Evolutionary conservation across 345 rosid species (phyloP), one percentile per base, ranked within the genome.

Genomic region (Camelina sativa): DNA sequence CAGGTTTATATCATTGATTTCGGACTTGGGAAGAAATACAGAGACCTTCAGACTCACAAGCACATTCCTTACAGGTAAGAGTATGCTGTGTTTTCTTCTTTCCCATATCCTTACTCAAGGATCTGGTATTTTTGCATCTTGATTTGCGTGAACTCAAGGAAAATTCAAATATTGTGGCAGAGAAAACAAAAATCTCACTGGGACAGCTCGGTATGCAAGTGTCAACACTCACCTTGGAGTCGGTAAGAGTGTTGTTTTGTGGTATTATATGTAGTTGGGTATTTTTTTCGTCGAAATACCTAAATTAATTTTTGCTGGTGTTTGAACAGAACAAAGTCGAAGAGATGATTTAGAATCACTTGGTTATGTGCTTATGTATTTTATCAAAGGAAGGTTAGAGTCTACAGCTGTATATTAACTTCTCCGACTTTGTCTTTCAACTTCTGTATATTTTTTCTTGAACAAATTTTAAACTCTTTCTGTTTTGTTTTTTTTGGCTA

Each of bases 291-390:
- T 8, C 37, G 0, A 1, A 6, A 16, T 34, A 4, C 35, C 17
- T 17, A 17, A 17, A 17, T 28, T 10, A 11, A 37, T 43, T 43
- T 17, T 23, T 8, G 43, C 53, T 35, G 60, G 15, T 61, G 30
- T 23, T 43, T 48, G n/a, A 35, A 58, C 83, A 91, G 97, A 91
- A 80, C 97, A 91, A 86, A 91, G 97, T 80, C 86, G 97, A 74
- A 84, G 97, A 80, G 97, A 90, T 87, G 97, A 91, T 85, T 75
- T 91, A 82, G 97, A 90, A 80, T 91, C 97, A 64, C 90, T 91
- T 74, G 97, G 97, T 70, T 91, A 88, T 76, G 97, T 91, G 59
- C 94, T 91, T 57, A 86, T 91, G 97, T 88, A 91, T 82, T 91
- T 88, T 68, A 79, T 91, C 23, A 86, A 88, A 82, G 97, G 97